A percentile compares a stretch with the other conserved stretches of the same genome.
phyloP scores from a whole-genome alignment of 176 grass and related monocot genomes.

The Triticum urartu region DNA sequence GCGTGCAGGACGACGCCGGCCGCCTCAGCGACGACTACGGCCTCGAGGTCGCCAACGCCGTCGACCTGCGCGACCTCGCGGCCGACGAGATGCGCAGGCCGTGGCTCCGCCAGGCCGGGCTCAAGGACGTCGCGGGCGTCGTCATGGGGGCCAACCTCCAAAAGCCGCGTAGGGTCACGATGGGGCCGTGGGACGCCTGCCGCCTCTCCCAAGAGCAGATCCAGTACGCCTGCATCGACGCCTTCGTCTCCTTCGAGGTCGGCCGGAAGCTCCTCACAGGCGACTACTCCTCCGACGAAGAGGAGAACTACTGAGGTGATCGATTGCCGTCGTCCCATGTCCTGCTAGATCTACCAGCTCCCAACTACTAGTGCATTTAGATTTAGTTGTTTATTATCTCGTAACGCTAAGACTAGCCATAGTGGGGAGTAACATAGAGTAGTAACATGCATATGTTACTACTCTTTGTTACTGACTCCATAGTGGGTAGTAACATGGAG shows the following conservation, averaged over 20 bases:
- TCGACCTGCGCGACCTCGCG: conserved; percentile 40
- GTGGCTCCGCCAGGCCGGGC: conserved; percentile 31
- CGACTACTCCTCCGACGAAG: too few relatives aligned
- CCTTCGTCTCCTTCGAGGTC: conserved; percentile 51
- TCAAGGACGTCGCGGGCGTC: conserved; percentile 20
- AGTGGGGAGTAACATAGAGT: too few relatives aligned
- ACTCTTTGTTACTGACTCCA: too few relatives aligned
- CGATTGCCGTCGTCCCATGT: too few relatives aligned
- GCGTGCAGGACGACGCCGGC: conserved; percentile 15
- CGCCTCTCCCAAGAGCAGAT: conserved; percentile 36
- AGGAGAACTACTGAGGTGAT: background rate
- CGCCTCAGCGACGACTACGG: conserved; percentile 28
- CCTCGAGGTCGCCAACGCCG: background rate
- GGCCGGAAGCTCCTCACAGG: conserved; percentile 38
- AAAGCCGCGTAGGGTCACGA: conserved; percentile 34
- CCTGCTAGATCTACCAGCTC: too few relatives aligned
- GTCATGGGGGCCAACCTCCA: conserved; percentile 31
- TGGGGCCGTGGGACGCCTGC: conserved; percentile 50
- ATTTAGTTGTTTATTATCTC: too few relatives aligned
- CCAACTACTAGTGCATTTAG: too few relatives aligned
- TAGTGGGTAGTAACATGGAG: too few relatives aligned
- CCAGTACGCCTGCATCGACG: conserved; percentile 47
- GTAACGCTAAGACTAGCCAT: too few relatives aligned
- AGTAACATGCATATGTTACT: too few relatives aligned
- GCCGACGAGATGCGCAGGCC: conserved; percentile 6